Conservation (phyloP, 2,329 filamentous ascomycete species). For the Bipolaris gigantea region DNA sequence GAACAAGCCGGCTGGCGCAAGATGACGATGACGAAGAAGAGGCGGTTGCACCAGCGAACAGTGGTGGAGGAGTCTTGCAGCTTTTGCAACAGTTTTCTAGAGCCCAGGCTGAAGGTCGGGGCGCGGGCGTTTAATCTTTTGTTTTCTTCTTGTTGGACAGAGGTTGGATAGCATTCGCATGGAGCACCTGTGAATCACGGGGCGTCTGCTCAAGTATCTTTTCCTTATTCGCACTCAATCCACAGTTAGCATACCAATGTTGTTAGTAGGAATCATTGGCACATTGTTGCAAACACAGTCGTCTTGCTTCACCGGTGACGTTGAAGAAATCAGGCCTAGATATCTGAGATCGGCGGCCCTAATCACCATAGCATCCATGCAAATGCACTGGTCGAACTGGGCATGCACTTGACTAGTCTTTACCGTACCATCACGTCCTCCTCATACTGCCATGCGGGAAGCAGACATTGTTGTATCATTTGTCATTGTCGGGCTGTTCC, state of each 20-base stretch:
- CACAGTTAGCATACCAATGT: slow-evolving; percentile 4
- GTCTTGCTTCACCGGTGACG: neutral
- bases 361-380: neutral
- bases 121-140: slow-evolving; percentile 33
- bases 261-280: neutral
- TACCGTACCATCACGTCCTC: neutral
- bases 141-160: no score
- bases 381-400: neutral
- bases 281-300: neutral
- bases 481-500: slow-evolving; percentile 40
- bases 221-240: slow-evolving; percentile 2
- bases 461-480: slow-evolving; percentile 25
- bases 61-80: slow-evolving; percentile 62
- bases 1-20: slow-evolving; percentile 46
- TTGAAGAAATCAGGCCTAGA: neutral
- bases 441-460: neutral
- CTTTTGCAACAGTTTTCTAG: slow-evolving; percentile 69
- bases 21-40: slow-evolving; percentile 56
- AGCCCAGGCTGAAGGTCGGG: slow-evolving; percentile 57
- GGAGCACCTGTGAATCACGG: neutral
- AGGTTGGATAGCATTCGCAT: slow-evolving; percentile 8
- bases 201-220: slow-evolving; percentile 1
- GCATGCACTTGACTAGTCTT: neutral
- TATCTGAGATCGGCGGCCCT: neutral
- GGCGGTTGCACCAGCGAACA: slow-evolving; percentile 36